These are phyloP conservation scores for Prosopis cineraria DNA, from an alignment of 306 rosid species.

Conservation along the genomic window DNA sequence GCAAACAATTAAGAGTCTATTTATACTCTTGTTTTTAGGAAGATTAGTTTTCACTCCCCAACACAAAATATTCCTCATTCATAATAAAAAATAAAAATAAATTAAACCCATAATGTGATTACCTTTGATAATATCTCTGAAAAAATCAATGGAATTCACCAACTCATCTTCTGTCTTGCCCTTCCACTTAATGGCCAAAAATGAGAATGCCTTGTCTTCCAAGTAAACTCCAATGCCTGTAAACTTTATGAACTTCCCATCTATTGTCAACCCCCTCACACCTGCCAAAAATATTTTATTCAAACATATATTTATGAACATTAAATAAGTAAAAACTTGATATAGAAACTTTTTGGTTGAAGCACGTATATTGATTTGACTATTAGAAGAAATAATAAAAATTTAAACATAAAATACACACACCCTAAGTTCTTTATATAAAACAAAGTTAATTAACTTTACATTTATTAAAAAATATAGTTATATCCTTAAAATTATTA, in stretches of 20 bases:
- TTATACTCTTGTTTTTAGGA: not conserved
- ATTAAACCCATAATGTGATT: not conserved
- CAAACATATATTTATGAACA: not conserved
- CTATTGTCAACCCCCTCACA: constrained; percentile 59
- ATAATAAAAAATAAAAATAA: not conserved
- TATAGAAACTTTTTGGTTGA: not conserved
- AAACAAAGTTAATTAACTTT: too few species aligned
- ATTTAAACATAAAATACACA: too few species aligned
- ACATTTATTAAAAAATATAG: too few species aligned
- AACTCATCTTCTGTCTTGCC: constrained; percentile 54
- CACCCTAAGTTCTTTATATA: too few species aligned
- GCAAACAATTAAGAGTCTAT: too few species aligned
- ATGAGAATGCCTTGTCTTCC: constrained; percentile 62
- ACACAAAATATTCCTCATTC: too few species aligned
- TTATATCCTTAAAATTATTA: too few species aligned
- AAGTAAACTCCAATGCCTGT: constrained; percentile 72
- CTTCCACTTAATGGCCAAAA: constrained; percentile 65
- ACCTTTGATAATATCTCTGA: constrained; percentile 67
- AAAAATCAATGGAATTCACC: constrained; percentile 63
- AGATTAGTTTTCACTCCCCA: too few species aligned
- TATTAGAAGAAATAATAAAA: too few species aligned
- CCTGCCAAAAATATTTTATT: constrained; percentile 39
- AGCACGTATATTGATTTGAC: not conserved
- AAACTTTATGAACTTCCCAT: constrained; percentile 64
- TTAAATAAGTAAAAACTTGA: too few species aligned